Evolutionary conservation across 257 asterid species (phyloP), one percentile per base, ranked within the genome.

Genomic region (Hygrophila difformis): DNA sequence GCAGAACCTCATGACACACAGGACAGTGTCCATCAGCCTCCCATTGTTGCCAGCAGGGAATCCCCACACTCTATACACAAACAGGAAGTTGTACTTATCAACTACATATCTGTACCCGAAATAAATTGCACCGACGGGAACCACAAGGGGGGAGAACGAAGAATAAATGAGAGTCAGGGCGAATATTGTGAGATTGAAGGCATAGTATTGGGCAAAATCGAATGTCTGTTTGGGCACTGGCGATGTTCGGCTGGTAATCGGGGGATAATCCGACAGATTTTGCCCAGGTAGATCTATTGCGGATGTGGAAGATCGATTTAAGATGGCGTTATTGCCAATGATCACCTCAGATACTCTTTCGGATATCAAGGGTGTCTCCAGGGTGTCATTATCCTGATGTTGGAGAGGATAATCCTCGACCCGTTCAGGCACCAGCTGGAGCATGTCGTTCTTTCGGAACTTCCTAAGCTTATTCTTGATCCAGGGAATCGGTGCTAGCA

Each of bases 41-140:
- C 99, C 99, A 53, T 91, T 97, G 26, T 91, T 91, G 40, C 99
- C 99, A 26, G 96, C 92, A 9, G 95, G 99, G 59, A 80, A 86
- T 29, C 99, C 97, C 53, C 95, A 69, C 49, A 91, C 97, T 68
- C 99, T 72, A 63, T 76, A 91, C 63, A 91, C 93, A 47, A 76
- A 91, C 8, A 86, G 78, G 75, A 91, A 91, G 68, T 91, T 91
- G 81, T 91, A 91, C 59, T 91, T 91, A 62, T 91, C 97, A 5
- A 86, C 99, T 3, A 86, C 77, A 21, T 91, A 91, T 40, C 99
- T 76, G 55, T 86, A 91, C 65, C 99, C 99, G 48, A 86, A 86
- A 68, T 91, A 91, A 19, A 73, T 40, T 23, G 94, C 81, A 49
- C 99, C 99, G 44, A 83, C 94, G 3, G 95, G 99, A 52, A 86